phyloP scores from a whole-genome alignment of 768 basidiomycete species.

The Leccinum obscurum region DNA sequence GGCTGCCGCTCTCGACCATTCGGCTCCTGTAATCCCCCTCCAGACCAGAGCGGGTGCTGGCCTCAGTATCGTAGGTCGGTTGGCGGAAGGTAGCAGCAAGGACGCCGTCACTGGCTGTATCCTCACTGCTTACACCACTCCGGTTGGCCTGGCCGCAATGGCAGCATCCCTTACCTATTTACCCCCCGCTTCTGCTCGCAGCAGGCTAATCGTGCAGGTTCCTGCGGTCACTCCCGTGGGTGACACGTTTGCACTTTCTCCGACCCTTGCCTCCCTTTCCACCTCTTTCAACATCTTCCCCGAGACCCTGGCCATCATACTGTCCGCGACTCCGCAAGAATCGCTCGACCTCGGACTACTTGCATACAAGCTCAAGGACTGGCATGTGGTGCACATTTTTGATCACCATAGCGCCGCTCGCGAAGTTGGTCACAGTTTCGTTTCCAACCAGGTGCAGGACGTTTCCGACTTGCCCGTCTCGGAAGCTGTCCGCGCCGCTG shows the following conservation, averaged over 20 bases:
- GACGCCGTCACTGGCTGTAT: slow-evolving; percentile 59
- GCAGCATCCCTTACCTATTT: slow-evolving; percentile 73
- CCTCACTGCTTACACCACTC: slow-evolving; percentile 80
- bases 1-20: slow-evolving; percentile 42
- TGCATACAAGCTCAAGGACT: slow-evolving; percentile 65
- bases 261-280: slow-evolving; percentile 72
- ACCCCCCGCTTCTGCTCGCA: slow-evolving; percentile 57
- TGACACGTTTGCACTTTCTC: slow-evolving; percentile 67
- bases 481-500: slow-evolving; percentile 52
- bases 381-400: slow-evolving; percentile 86
- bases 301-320: slow-evolving; percentile 65
- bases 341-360: slow-evolving; percentile 73
- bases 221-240: slow-evolving; percentile 69
- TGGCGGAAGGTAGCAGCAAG: slow-evolving; percentile 77
- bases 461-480: slow-evolving; percentile 37
- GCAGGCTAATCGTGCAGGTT: slow-evolving; percentile 81
- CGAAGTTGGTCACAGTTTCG: slow-evolving; percentile 62
- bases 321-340: slow-evolving; percentile 86
- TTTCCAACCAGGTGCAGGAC: slow-evolving; percentile 36
- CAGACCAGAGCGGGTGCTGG: slow-evolving; percentile 89
- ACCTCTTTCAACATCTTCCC: slow-evolving; percentile 61
- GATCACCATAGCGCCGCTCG: slow-evolving; percentile 82
- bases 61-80: slow-evolving; percentile 70
- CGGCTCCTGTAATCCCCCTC: slow-evolving; percentile 61
- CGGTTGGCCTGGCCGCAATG: slow-evolving; percentile 83